Conservation (phyloP, 768 basidiomycete species). For the Termitomyces titanicus region DNA sequence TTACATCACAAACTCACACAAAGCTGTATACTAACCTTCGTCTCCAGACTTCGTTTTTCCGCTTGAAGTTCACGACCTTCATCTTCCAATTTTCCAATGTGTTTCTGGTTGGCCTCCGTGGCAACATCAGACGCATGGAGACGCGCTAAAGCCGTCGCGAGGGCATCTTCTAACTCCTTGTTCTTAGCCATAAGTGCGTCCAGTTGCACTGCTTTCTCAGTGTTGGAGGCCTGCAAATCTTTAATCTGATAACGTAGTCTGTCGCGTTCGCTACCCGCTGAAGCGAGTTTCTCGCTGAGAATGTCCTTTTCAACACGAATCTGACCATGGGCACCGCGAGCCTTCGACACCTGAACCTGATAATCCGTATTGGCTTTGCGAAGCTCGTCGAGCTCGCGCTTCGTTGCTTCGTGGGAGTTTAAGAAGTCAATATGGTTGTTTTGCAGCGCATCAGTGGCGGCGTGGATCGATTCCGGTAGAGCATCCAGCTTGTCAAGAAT, state of each 20-base stretch:
- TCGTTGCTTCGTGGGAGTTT: constrained; percentile 50
- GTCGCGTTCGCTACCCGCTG: constrained; percentile 65
- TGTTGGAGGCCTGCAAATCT: constrained; percentile 42
- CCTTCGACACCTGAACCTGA: constrained; percentile 71
- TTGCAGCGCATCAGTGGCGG: constrained; percentile 53
- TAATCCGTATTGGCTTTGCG: constrained; percentile 64
- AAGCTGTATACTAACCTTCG: constrained; percentile 47
- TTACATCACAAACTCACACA: constrained; percentile 9
- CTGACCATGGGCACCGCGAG: constrained; percentile 73
- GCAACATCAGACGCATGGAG: constrained; percentile 72
- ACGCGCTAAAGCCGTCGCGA: constrained; percentile 68
- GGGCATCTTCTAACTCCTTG: constrained; percentile 64
- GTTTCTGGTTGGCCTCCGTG: constrained; percentile 55
- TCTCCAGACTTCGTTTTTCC: constrained; percentile 54
- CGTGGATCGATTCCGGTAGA: constrained; percentile 57
- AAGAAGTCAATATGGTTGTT: constrained; percentile 60
- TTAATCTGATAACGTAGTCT: constrained; percentile 51
- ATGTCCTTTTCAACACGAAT: constrained; percentile 81
- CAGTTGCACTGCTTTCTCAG: constrained; percentile 42
- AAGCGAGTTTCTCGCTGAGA: constrained; percentile 55
- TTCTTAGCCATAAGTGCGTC: constrained; percentile 47
- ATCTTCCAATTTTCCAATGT: constrained; percentile 61
- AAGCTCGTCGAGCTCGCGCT: constrained; percentile 68
- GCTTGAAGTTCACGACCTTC: constrained; percentile 46
- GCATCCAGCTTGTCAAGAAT: constrained; percentile 49